Percentiles rank a stretch among this genome's conserved stretches.
phyloP scores from a whole-genome alignment of 768 basidiomycete genomes.

The Mycena kentingensis region DNA sequence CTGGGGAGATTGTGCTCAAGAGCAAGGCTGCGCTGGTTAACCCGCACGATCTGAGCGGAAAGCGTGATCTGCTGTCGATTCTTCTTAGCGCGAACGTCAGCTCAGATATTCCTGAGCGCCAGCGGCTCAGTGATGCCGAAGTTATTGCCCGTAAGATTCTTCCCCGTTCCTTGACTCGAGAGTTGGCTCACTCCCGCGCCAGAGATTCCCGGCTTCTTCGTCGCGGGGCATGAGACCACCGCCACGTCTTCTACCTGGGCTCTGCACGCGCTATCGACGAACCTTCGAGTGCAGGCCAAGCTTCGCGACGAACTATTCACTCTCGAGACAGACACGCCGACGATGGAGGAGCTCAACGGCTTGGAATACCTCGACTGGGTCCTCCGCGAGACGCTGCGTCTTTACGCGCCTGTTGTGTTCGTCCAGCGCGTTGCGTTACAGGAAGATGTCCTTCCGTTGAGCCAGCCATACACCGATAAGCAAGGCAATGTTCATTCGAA shows the following conservation, averaged over 20 bases:
- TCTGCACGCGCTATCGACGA: constrained; percentile 40
- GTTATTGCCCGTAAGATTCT: constrained; percentile 16
- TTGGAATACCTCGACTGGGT: constrained; percentile 47
- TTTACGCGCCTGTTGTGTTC: constrained; percentile 52
- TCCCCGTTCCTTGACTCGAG: neutral
- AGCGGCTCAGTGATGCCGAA: constrained; percentile 49
- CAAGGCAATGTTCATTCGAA: constrained; percentile 45
- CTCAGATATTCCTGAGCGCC: constrained; percentile 42
- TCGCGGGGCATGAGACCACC: constrained; percentile 36
- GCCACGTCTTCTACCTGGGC: constrained; percentile 39
- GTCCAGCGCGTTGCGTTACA: constrained; percentile 47
- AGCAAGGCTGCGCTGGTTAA: constrained; percentile 39
- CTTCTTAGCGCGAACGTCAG: constrained; percentile 55
- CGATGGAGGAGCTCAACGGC: constrained; percentile 46
- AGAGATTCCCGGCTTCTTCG: constrained; percentile 44
- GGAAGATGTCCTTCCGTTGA: constrained; percentile 56
- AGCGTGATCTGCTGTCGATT: constrained; percentile 50
- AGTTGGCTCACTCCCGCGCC: neutral
- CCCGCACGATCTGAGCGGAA: constrained; percentile 24
- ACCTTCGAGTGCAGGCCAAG: constrained; percentile 41
- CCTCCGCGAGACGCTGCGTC: constrained; percentile 59
- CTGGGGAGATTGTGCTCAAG: constrained; percentile 36
- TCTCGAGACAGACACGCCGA: constrained; percentile 36
- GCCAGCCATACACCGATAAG: constrained; percentile 45
- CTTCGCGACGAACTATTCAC: constrained; percentile 47